Evolutionary conservation across 352 stramenopile species (phyloP), one percentile per base, ranked within the genome.

Genomic region (Pythium periplocum): DNA sequence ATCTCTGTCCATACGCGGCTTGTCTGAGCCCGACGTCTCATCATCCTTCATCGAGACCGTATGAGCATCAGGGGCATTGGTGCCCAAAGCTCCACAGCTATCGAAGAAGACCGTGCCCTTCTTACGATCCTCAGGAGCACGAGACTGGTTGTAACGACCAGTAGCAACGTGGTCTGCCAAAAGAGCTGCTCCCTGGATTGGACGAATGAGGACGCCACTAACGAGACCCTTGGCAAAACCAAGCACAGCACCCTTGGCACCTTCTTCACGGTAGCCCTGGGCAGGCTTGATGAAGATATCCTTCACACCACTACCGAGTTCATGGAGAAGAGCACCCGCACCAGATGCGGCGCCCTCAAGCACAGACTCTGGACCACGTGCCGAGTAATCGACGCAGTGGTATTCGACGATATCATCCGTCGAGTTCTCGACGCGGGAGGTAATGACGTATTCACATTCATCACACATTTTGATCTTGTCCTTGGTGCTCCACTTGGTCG

Each of bases 121-220:
- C 51, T 75, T 87, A 42, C 64, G 73, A 11, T 79, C 61, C 8
- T 80, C 67, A 26, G 66, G 51, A 11, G 48, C 58, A 4, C 69
- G 76, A 39, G 68, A 57, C 8, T 75, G 62, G 52, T 91, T 91
- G 56, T 86, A 78, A 9, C 66, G 61, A 11, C 80, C 78, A n/a
- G 75, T 86, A 5, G 64, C 78, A 32, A 91, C 55, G 45, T 86
- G 75, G 41, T 88, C 76, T 2, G 78, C 76, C 60, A 91, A 84
- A 8, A 87, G 55, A 1, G 72, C 72, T 0, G 68, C 78, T 2
- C 80, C 80, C 30, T 83, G 57, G 12, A 89, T 60, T 1, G 78
- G 80, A 32, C 64, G 69, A 34, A 84, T 75, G 37, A 88, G 59
- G 2, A 91, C 51, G 4, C 68, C 68, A 2, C 45, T 44, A 36